Evolutionary conservation across 192 early-diverging fungal genomes (phyloP).

Genomic region (Coemansia sp.): DNA sequence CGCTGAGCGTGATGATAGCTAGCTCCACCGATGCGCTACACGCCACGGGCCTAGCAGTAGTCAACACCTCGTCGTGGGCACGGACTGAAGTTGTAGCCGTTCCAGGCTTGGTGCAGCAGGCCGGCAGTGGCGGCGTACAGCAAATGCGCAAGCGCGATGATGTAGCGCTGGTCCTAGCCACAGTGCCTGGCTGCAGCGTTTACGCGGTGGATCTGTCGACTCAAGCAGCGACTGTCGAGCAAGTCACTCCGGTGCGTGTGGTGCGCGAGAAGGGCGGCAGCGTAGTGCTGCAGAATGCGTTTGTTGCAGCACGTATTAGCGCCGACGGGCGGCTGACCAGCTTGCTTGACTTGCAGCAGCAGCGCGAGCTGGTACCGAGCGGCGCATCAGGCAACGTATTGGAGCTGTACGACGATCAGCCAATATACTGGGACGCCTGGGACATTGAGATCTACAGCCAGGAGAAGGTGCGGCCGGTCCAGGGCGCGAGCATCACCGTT

Average conservation of each 20-base stretch:
- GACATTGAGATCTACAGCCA: conserved; percentile 93
- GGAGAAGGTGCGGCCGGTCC: conserved; percentile 75
- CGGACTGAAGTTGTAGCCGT: conserved; percentile 73
- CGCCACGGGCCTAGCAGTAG: conserved; percentile 47
- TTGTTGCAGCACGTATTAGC: conserved; percentile 72
- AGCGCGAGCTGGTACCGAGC: conserved; percentile 56
- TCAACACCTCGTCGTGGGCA: conserved; percentile 72
- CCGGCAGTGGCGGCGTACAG: conserved; percentile 6
- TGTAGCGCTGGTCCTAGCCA: conserved; percentile 30
- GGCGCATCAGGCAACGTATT: conserved; percentile 67
- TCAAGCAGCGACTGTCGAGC: conserved; percentile 15
- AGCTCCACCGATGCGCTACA: neutral
- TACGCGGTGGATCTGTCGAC: conserved; percentile 13
- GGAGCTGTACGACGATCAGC: conserved; percentile 84
- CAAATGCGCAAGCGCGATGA: conserved; percentile 39
- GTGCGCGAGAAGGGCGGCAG: conserved; percentile 28
- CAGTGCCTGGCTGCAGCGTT: conserved; percentile 35
- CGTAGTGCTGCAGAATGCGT: conserved; percentile 72
- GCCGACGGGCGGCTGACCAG: conserved; percentile 70
- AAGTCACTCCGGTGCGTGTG: conserved; percentile 29
- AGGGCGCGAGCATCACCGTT: conserved; percentile 52
- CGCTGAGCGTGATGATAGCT: conserved; percentile 44
- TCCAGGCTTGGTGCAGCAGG: conserved; percentile 28
- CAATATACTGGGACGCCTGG: conserved; percentile 87
- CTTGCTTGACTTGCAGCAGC: conserved; percentile 61